A percentile compares a stretch with the other conserved stretches of the same genome.
phyloP scores from a whole-genome alignment of 345 rosid species.

The Alliaria petiolata region DNA sequence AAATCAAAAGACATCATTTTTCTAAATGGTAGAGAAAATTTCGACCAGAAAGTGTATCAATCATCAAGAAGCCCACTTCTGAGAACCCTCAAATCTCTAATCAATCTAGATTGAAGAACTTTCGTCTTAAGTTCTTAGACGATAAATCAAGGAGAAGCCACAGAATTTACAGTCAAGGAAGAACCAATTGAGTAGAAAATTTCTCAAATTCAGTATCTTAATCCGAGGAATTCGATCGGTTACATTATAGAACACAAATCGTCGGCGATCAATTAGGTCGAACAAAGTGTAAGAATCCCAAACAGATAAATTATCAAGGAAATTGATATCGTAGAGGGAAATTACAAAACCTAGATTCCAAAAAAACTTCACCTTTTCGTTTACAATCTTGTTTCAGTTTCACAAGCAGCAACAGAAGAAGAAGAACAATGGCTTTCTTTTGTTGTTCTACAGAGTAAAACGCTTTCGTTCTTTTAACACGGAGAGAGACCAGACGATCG shows the following conservation, averaged over 20 bases:
- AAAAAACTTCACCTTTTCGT: slow-evolving; percentile 24
- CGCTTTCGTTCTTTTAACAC: neutral
- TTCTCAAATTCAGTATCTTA: neutral
- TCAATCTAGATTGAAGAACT: neutral
- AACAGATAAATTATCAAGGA: neutral
- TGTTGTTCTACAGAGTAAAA: neutral
- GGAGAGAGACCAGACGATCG: neutral
- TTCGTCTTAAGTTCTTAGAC: neutral
- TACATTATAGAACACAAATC: neutral
- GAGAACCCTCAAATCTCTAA: neutral
- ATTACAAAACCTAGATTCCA: neutral
- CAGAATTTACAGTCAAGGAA: neutral
- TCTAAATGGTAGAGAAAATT: neutral
- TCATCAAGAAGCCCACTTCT: neutral
- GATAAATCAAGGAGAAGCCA: neutral
- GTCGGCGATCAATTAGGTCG: slow-evolving; percentile 14
- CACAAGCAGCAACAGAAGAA: neutral
- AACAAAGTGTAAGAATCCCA: neutral
- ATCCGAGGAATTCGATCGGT: neutral
- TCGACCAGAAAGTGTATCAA: neutral
- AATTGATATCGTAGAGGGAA: neutral
- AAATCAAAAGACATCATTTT: neutral
- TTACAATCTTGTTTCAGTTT: slow-evolving; percentile 5
- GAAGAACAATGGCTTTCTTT: neutral
- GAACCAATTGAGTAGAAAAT: neutral